Evolutionary conservation across 257 asterid genomes (phyloP), one percentile per base, ranked within the genome.

Genomic region (Salvia miltiorrhiza): DNA sequence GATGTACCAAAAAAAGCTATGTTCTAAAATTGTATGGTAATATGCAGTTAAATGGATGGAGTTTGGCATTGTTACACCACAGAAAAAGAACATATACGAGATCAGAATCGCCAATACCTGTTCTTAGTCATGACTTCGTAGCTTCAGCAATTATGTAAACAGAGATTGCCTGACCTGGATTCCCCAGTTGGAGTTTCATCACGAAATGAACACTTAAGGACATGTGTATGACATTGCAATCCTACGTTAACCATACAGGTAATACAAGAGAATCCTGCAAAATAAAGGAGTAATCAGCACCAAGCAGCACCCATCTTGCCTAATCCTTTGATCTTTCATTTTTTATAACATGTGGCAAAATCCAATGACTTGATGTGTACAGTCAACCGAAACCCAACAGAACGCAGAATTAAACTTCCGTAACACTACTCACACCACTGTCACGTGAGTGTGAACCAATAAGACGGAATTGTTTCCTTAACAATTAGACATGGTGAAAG

Each of bases 231-330:
- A 16, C 37, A 9, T 55, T 12, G 37, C 61, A 54, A 61, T 24
- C 72, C 58, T 14, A 68, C 28, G 70, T 84, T 73, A 89, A 78
- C 89, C 82, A 65, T 84, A 81, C 74, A 82, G 33, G 76, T 77
- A 84, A 60, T 83, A 82, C 90, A 87, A 77, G 61, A 92, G 88
- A 71, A 80, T 54, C 96, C 96, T 92, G 90, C 90, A 79, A 72
- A 70, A 43, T 54, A 16, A 48, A 47, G 47, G 67, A 20, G 47
- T 14, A 40, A 62, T 58, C 67, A 74, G 76, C 28, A 33, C 9
- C 39, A 19, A 65, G 24, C 50, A 37, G 33, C 54, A 52, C 52
- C 37, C 5, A 32, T 71, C 60, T 63, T 49, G 53, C 23, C 75
- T 21, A 33, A 21, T 55, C 4, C 16, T 26, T n/a, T 2, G 43